phyloP scores from a whole-genome alignment of 2,329 filamentous ascomycete species.

The Cladophialophora carrionii region DNA sequence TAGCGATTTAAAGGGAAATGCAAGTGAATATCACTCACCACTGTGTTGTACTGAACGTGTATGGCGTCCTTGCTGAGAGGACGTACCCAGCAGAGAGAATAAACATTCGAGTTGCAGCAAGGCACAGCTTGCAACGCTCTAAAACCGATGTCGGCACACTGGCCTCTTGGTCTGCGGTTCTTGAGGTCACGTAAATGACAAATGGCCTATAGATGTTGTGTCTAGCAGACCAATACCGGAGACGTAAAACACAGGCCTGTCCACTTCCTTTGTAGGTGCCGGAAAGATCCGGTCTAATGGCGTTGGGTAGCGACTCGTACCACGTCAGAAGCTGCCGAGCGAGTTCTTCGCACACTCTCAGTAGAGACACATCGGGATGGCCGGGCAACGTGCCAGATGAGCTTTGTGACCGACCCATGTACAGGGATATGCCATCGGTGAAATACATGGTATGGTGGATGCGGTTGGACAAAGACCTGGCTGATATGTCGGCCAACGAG shows the following conservation, averaged over 20 bases:
- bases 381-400: background rate
- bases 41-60: background rate
- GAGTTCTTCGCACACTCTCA: background rate
- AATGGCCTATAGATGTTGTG: background rate
- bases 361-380: background rate
- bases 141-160: background rate
- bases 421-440: slow-evolving; percentile 12
- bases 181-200: background rate
- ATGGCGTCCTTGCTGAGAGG: background rate
- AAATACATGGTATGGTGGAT: slow-evolving; percentile 18
- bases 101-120: background rate
- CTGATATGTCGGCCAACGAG: slow-evolving; percentile 19
- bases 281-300: background rate
- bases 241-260: background rate
- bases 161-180: background rate
- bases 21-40: background rate
- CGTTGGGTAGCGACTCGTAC: background rate
- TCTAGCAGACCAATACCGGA: background rate
- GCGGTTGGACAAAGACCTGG: slow-evolving; percentile 17
- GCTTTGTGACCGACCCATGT: background rate
- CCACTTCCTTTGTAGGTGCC: background rate
- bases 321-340: background rate
- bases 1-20: background rate
- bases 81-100: background rate
- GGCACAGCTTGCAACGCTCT: background rate